Conservation (phyloP, 352 stramenopile species). For the Pythium biforme region DNA sequence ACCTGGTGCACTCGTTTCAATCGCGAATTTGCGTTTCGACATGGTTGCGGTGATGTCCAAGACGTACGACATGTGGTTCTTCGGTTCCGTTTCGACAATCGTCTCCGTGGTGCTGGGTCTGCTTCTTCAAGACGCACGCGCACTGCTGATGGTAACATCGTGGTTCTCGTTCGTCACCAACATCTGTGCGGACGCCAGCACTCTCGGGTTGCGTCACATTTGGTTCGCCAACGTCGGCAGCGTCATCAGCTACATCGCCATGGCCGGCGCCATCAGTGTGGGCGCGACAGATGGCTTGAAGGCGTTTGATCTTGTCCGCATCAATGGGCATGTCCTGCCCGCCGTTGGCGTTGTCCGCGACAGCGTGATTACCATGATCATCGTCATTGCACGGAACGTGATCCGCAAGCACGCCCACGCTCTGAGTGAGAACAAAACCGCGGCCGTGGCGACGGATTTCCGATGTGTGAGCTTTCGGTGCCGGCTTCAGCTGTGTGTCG, state of each 20-base stretch:
- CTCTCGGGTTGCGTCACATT: constrained; percentile 6
- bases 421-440: background rate
- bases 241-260: constrained; percentile 3
- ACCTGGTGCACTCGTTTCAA: background rate
- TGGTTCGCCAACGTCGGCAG: constrained; percentile 13
- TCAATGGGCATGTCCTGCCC: constrained; percentile 13
- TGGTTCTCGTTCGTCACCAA: constrained; percentile 11
- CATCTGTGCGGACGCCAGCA: constrained; percentile 22
- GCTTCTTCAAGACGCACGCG: constrained; percentile 5
- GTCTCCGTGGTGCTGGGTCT: constrained; percentile 12
- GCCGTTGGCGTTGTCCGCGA: constrained; percentile 9
- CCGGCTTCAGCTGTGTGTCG: constrained; percentile 4
- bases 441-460: background rate
- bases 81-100: constrained; percentile 6
- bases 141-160: background rate
- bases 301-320: constrained; percentile 10
- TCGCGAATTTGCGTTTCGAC: constrained; percentile 17
- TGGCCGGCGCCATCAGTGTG: background rate
- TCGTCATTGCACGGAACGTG: constrained; percentile 16
- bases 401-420: constrained; percentile 5
- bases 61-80: constrained; percentile 27
- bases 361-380: constrained; percentile 10
- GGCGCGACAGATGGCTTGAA: constrained; percentile 3
- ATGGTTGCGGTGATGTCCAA: constrained; percentile 15
- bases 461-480: constrained; percentile 23